phyloP scores from a whole-genome alignment of 345 rosid genomes.

The Anacardium occidentale region DNA sequence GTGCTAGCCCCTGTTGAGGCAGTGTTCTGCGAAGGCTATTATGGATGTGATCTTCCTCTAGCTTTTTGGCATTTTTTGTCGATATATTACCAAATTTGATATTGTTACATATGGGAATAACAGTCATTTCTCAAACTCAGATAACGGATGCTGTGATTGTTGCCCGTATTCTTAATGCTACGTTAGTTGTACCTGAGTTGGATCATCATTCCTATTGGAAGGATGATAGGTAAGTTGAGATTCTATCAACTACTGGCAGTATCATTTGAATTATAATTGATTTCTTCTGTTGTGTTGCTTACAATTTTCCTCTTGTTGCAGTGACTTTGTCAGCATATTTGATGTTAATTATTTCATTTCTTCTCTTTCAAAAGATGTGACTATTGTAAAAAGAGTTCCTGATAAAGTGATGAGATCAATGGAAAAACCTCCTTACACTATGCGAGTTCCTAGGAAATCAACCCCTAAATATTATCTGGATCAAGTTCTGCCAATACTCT shows the following conservation, averaged over 20 bases:
- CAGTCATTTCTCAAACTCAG: slow-evolving; percentile 38
- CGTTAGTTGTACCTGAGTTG: slow-evolving; percentile 90
- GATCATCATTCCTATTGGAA: slow-evolving; percentile 98
- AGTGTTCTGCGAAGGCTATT: background rate
- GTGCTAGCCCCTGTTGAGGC: background rate
- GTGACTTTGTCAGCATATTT: slow-evolving; percentile 85
- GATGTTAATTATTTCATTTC: slow-evolving; percentile 93
- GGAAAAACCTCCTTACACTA: slow-evolving; percentile 97
- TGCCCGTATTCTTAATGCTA: slow-evolving; percentile 91
- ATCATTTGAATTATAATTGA: background rate
- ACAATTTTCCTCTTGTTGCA: slow-evolving; percentile 32
- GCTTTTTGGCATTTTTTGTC: background rate
- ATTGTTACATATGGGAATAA: slow-evolving; percentile 14
- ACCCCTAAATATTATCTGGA: slow-evolving; percentile 89
- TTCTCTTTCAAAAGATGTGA: slow-evolving; percentile 82
- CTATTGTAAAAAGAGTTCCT: slow-evolving; percentile 93
- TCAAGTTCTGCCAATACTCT: slow-evolving; percentile 88
- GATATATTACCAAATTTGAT: background rate
- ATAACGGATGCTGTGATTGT: slow-evolving; percentile 97
- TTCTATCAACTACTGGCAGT: background rate
- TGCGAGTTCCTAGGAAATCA: slow-evolving; percentile 97
- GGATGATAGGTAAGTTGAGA: slow-evolving; percentile 70
- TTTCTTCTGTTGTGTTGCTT: background rate
- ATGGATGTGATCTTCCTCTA: background rate
- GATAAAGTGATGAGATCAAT: slow-evolving; percentile 84